A percentile compares a stretch with the other conserved stretches of the same genome.
phyloP scores from a whole-genome alignment of 345 rosid genomes.

The Eutrema japonicum region DNA sequence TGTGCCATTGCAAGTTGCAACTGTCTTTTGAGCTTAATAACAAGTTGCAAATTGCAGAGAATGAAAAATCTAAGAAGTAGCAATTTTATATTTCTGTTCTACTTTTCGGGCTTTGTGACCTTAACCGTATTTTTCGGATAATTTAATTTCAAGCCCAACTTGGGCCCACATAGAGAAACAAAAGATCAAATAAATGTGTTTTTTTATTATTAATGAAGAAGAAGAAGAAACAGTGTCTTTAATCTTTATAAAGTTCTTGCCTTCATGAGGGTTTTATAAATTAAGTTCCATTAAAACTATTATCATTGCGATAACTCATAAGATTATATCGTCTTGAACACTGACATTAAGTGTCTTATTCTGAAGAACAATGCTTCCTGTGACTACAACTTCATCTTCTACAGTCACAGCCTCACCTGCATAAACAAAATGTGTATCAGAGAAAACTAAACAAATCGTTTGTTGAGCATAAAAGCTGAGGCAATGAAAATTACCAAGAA shows the following conservation, averaged over 20 bases:
- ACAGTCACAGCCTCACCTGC: constrained; percentile 85
- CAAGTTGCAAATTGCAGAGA: neutral
- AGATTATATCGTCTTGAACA: constrained; percentile 78
- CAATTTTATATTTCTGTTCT: no score
- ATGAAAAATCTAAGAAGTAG: neutral
- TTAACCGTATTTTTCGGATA: neutral
- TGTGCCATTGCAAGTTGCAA: neutral
- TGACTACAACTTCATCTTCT: constrained; percentile 76
- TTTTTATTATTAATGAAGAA: no score
- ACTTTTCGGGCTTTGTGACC: no score
- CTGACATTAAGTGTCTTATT: constrained; percentile 63
- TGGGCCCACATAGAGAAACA: neutral
- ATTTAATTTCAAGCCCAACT: neutral
- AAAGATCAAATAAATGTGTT: no score
- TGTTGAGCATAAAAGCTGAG: neutral
- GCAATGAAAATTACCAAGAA: constrained; percentile 58
- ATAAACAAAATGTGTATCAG: constrained; percentile 23
- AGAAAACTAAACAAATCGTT: neutral
- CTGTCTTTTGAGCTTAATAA: constrained; percentile 5
- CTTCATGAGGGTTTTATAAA: constrained; percentile 4
- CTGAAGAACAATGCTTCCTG: constrained; percentile 82
- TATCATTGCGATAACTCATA: constrained; percentile 41
- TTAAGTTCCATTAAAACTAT: constrained; percentile 3
- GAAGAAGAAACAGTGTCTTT: constrained; percentile 28
- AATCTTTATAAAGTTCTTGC: neutral